phyloP scores from a whole-genome alignment of 1,139 yeast species.

The Taiozyma sp. region DNA sequence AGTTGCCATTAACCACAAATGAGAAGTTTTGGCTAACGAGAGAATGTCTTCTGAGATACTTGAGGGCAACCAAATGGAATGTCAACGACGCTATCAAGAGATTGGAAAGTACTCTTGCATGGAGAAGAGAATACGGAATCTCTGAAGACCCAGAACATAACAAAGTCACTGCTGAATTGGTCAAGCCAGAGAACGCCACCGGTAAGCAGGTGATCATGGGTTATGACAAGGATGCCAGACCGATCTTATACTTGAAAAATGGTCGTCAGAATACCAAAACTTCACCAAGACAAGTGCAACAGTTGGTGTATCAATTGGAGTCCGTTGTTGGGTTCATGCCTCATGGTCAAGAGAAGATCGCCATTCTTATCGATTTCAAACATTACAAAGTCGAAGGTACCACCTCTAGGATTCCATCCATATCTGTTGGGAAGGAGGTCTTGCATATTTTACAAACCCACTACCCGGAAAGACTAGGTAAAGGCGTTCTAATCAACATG shows the following conservation, averaged over 20 bases:
- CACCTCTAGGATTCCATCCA: slow-evolving; percentile 73
- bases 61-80: slow-evolving; percentile 91
- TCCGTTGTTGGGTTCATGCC: slow-evolving; percentile 92
- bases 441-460: slow-evolving; percentile 81
- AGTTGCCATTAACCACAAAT: slow-evolving; percentile 40
- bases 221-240: slow-evolving; percentile 82
- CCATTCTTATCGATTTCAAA: slow-evolving; percentile 85
- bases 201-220: slow-evolving; percentile 91
- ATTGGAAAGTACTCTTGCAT: slow-evolving; percentile 68
- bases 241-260: slow-evolving; percentile 83
- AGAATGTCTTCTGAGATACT: slow-evolving; percentile 82
- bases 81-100: slow-evolving; percentile 66
- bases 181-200: slow-evolving; percentile 69
- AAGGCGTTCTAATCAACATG: slow-evolving; percentile 83
- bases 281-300: slow-evolving; percentile 85
- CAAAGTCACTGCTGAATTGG: slow-evolving; percentile 54
- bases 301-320: slow-evolving; percentile 87
- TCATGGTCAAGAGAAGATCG: slow-evolving; percentile 89
- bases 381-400: slow-evolving; percentile 52
- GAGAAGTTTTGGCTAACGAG: slow-evolving; percentile 90
- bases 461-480: slow-evolving; percentile 93
- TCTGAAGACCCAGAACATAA: slow-evolving; percentile 44
- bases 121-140: slow-evolving; percentile 94
- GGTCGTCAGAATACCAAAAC: slow-evolving; percentile 93
- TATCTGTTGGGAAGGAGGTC: slow-evolving; percentile 72